Base-by-base conservation (phyloP, 192 early-diverging fungal genomes). In the Coemansia sp. region DNA sequence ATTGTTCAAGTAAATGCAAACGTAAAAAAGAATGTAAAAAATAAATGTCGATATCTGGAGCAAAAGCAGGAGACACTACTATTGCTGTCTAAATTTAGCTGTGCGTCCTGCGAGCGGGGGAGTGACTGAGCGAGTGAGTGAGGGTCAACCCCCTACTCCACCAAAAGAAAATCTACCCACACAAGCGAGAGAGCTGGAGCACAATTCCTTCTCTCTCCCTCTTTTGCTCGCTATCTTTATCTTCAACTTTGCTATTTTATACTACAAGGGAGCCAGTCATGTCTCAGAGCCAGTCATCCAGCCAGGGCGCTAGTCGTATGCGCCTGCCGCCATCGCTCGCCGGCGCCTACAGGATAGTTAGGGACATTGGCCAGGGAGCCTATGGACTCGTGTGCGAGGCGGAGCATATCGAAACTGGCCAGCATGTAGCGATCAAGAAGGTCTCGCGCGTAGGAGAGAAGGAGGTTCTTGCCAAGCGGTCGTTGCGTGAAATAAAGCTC, bases 351-450 rank as follows among this genome's bases (percentile, higher is more conserved):
- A 83, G 82, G 50, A 81, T 95, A 44, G 76, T 90, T 34, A 80
- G 92, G n/a, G 91, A 96, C 72, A 82, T 96, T 45, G 94, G 94
- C 11, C 88, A 92, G 65, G 94, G 94, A 45, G 93, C 94, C 34
- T 96, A 96, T 74, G 94, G 94, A 22, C 71, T 92, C 39, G 94
- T 96, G 3, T 92, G 94, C 76, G 92, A 92, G 67, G 96, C 93
- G 35, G 90, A 90, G 65, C 88, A 93, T 72, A 84, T 87, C 15
- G 88, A 92, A 67, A 93, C 88, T 7, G 89, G 90, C 12, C 77
- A 87, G 69, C 90, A 93, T 67, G 93, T 98, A 12, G 95, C 95
- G 59, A 96, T 98, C 82, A 98, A 98, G 75, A 92, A 93, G 71
- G 90, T 95, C 13, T 87, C 89, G 29, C 88, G 88, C 56, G 88